Conservation (phyloP, 768 basidiomycete species). For the Candolleomyces eurysporus region DNA sequence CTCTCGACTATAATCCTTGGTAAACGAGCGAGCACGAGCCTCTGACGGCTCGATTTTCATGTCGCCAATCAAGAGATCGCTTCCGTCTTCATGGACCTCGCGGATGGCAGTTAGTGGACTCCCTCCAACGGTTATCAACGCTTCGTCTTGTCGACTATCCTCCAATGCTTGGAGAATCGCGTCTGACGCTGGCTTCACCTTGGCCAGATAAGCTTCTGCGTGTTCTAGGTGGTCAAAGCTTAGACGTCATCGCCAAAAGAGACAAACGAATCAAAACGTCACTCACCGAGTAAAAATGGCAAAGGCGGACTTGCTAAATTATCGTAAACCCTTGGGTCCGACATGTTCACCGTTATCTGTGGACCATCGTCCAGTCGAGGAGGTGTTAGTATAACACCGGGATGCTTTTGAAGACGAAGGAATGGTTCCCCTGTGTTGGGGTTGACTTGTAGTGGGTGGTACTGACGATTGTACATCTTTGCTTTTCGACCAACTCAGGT, state of each 20-base stretch:
- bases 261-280: too few species aligned
- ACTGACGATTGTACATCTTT: neutral
- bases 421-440: constrained; percentile 40
- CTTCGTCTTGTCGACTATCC: constrained; percentile 18
- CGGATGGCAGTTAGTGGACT: constrained; percentile 53
- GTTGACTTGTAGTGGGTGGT: constrained; percentile 30
- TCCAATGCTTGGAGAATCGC: constrained; percentile 29
- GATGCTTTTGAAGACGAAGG: constrained; percentile 48
- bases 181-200: constrained; percentile 26
- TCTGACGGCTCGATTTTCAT: constrained; percentile 32
- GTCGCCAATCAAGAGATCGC: constrained; percentile 53
- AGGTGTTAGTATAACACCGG: constrained; percentile 59
- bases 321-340: constrained; percentile 46
- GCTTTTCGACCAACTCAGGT: neutral
- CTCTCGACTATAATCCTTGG: neutral
- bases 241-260: neutral
- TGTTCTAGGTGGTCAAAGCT: constrained; percentile 26
- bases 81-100: constrained; percentile 56
- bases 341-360: constrained; percentile 37
- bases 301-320: constrained; percentile 49
- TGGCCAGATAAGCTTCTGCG: constrained; percentile 26
- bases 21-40: neutral
- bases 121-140: constrained; percentile 33
- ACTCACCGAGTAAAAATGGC: constrained; percentile 46
- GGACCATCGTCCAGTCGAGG: constrained; percentile 47